Conservation (phyloP, 2,329 filamentous ascomycete genomes). For the Arthrinium phaeospermum region DNA sequence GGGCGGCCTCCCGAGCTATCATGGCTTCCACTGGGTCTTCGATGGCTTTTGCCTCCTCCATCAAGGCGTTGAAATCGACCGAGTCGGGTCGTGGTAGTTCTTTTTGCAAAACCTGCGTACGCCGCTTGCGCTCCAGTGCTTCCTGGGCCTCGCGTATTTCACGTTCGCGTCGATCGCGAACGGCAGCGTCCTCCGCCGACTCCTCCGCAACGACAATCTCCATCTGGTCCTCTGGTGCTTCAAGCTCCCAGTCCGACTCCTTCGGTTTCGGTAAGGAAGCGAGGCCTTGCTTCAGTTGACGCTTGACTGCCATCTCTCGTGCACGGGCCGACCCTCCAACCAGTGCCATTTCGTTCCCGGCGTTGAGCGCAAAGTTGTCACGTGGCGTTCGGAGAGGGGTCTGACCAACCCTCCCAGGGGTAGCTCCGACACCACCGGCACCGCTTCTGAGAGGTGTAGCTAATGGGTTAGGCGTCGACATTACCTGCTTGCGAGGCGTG, state of each 20-base stretch:
- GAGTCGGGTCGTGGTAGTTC: constrained; percentile 77
- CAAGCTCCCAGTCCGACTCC: constrained; percentile 92
- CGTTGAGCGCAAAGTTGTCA: constrained; percentile 85
- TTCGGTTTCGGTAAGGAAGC: constrained; percentile 89
- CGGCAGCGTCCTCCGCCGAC: constrained; percentile 67
- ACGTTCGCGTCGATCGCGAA: constrained; percentile 79
- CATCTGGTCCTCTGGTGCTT: constrained; percentile 81
- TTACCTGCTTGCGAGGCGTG: constrained; percentile 77
- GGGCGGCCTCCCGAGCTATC: constrained; percentile 78
- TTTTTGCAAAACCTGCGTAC: constrained; percentile 90
- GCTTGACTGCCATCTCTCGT: constrained; percentile 71
- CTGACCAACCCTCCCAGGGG: constrained; percentile 72
- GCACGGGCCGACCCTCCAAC: constrained; percentile 77
- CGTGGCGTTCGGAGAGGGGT: constrained; percentile 89
- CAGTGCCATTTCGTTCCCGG: constrained; percentile 69
- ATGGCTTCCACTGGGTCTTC: constrained; percentile 69
- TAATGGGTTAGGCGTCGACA: constrained; percentile 94
- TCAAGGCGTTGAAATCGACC: constrained; percentile 73
- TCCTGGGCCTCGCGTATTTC: constrained; percentile 74
- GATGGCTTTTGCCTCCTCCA: constrained; percentile 66
- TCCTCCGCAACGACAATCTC: constrained; percentile 60
- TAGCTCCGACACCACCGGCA: constrained; percentile 68
- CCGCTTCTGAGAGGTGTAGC: constrained; percentile 82
- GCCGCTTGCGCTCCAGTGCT: constrained; percentile 79
- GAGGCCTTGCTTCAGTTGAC: constrained; percentile 74